Percentiles rank a stretch among this genome's conserved stretches.
Conservation (phyloP, 2,329 filamentous ascomycete species). For the Camptophora hylomeconis region DNA sequence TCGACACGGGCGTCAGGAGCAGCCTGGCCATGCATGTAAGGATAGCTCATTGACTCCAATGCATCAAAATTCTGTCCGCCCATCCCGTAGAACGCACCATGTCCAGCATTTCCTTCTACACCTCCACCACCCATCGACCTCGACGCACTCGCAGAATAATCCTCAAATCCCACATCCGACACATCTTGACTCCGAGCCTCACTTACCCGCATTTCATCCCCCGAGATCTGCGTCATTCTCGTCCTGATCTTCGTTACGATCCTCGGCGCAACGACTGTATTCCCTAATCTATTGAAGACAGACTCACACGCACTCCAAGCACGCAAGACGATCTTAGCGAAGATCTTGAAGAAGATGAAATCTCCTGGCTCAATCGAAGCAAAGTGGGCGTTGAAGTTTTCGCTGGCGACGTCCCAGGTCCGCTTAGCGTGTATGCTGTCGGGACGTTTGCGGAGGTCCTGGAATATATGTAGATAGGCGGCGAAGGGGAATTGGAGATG, state of each 20-base stretch:
- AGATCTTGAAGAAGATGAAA: constrained; percentile 19
- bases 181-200: constrained; percentile 4
- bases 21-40: constrained; percentile 9
- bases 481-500: constrained; percentile 36
- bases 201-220: constrained; percentile 1
- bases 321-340: constrained; percentile 27
- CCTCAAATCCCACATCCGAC: constrained; percentile 8
- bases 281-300: constrained; percentile 7
- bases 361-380: constrained; percentile 1
- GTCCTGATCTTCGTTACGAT: constrained; percentile 22
- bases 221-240: constrained; percentile 10
- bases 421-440: constrained; percentile 20
- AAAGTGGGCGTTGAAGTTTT: constrained; percentile 30
- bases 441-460: constrained; percentile 30
- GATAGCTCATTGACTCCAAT: constrained; percentile 2
- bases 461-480: constrained; percentile 34
- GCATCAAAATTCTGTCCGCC: constrained; percentile 6
- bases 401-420: constrained; percentile 34
- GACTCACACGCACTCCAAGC: constrained; percentile 27
- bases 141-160: no score
- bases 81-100: constrained; percentile 6
- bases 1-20: constrained; percentile 11
- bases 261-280: constrained; percentile 14
- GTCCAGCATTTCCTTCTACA: constrained; percentile 7
- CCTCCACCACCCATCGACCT: no score